Conservation (phyloP, 768 basidiomycete genomes). For the Mycena vitilis region DNA sequence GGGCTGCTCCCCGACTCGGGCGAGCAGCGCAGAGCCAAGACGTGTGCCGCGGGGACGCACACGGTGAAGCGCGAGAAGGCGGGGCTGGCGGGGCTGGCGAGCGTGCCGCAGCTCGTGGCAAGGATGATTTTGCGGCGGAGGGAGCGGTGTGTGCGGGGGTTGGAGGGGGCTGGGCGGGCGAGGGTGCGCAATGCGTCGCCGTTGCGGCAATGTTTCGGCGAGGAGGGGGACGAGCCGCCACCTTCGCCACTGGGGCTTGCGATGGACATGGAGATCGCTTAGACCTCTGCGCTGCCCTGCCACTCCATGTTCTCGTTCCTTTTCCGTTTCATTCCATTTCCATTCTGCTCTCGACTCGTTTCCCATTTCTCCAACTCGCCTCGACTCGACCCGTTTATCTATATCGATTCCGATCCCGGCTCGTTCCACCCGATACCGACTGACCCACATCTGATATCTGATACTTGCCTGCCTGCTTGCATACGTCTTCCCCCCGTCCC, state of each 20-base stretch:
- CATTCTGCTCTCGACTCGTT: background rate
- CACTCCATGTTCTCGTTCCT: background rate
- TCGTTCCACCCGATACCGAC: too few relatives aligned
- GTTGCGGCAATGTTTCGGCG: background rate
- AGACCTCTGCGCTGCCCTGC: background rate
- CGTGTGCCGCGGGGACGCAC: background rate
- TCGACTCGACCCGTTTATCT: too few relatives aligned
- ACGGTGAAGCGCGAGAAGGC: conserved; percentile 22
- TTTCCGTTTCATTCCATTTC: background rate
- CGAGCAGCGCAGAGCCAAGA: background rate
- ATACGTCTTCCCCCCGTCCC: too few relatives aligned
- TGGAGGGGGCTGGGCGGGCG: conserved; percentile 16
- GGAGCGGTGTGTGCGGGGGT: conserved; percentile 30
- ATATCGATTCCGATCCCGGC: too few relatives aligned
- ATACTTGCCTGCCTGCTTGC: too few relatives aligned
- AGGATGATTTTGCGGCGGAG: conserved; percentile 34
- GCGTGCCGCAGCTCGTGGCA: conserved; percentile 32
- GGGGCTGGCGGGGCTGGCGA: conserved; percentile 28
- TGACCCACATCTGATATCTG: too few relatives aligned
- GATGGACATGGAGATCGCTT: background rate
- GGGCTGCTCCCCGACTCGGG: conserved; percentile 21
- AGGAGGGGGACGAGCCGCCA: conserved; percentile 29
- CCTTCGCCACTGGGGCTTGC: background rate
- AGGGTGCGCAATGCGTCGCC: conserved; percentile 1
- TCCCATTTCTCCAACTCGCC: too few relatives aligned